A percentile compares a stretch with the other conserved stretches of the same genome.
phyloP scores from a whole-genome alignment of 768 basidiomycete genomes.

The Tylopilus sp. region DNA sequence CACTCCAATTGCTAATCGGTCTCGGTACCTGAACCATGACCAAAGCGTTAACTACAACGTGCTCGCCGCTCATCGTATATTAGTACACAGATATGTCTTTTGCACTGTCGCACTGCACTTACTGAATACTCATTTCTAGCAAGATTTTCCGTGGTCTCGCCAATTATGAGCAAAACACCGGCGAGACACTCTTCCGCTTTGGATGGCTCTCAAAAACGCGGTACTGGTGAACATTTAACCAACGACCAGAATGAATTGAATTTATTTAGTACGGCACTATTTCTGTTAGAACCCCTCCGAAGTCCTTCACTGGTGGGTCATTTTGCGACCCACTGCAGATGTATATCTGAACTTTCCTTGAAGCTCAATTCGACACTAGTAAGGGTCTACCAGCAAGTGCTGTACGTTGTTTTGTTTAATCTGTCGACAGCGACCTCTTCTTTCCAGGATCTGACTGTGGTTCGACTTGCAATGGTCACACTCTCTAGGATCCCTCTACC shows the following conservation, averaged over 20 bases:
- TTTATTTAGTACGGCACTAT: slow-evolving; percentile 17
- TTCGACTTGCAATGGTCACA: slow-evolving; percentile 28
- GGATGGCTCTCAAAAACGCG: neutral
- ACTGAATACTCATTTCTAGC: neutral
- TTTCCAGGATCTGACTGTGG: slow-evolving; percentile 1
- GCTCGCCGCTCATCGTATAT: slow-evolving; percentile 7
- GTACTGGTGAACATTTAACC: neutral
- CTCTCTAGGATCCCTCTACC: slow-evolving; percentile 17
- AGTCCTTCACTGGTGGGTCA: slow-evolving; percentile 7
- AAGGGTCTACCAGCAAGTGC: neutral
- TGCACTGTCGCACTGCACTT: neutral
- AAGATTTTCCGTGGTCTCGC: slow-evolving; percentile 1
- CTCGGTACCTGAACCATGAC: slow-evolving; percentile 4
- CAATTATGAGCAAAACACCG: slow-evolving; percentile 9
- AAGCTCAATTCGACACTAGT: slow-evolving; percentile 29
- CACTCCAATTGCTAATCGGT: slow-evolving; percentile 11
- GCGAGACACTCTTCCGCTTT: neutral
- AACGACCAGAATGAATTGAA: neutral
- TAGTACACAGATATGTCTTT: slow-evolving; percentile 7
- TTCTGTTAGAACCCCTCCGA: slow-evolving; percentile 9
- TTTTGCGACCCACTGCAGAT: too few relatives aligned
- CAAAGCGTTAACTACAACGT: slow-evolving; percentile 1
- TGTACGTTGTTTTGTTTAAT: neutral
- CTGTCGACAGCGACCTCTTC: slow-evolving; percentile 15
- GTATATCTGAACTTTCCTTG: neutral